phyloP scores from a whole-genome alignment of 306 rosid species.

The Trichosanthes truncata region DNA sequence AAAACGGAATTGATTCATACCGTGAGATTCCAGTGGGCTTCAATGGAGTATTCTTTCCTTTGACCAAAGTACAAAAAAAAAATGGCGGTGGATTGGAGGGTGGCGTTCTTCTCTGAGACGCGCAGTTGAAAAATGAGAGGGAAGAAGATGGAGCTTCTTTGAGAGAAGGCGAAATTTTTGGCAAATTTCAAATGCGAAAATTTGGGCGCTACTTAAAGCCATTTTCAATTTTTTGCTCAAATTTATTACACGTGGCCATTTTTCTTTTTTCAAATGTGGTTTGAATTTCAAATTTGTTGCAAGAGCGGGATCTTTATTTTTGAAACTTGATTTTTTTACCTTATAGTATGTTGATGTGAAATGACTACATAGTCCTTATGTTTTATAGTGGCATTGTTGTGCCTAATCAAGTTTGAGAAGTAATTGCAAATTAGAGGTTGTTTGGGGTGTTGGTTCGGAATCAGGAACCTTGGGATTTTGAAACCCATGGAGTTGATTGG shows the following conservation, averaged over 20 bases:
- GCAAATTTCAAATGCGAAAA: neutral
- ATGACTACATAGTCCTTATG: neutral
- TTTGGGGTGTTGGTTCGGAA: no score
- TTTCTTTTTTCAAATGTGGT: neutral
- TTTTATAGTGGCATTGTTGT: neutral
- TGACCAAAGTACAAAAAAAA: neutral
- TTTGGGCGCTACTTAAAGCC: constrained; percentile 4
- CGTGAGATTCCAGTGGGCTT: neutral
- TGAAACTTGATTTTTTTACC: neutral
- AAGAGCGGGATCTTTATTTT: neutral
- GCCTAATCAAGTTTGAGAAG: no score
- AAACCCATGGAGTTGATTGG: no score
- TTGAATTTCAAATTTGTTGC: neutral
- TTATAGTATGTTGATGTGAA: neutral
- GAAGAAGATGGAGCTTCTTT: neutral
- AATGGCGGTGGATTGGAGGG: constrained; percentile 9
- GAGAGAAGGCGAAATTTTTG: constrained; percentile 1
- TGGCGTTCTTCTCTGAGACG: neutral
- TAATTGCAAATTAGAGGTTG: neutral
- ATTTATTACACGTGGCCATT: neutral
- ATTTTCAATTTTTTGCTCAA: neutral
- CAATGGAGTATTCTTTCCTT: neutral
- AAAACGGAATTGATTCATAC: neutral
- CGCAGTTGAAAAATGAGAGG: neutral
- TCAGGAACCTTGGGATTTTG: no score